Evolutionary conservation across 352 stramenopile genomes (phyloP).

Genomic region (Pythium coloratum): DNA sequence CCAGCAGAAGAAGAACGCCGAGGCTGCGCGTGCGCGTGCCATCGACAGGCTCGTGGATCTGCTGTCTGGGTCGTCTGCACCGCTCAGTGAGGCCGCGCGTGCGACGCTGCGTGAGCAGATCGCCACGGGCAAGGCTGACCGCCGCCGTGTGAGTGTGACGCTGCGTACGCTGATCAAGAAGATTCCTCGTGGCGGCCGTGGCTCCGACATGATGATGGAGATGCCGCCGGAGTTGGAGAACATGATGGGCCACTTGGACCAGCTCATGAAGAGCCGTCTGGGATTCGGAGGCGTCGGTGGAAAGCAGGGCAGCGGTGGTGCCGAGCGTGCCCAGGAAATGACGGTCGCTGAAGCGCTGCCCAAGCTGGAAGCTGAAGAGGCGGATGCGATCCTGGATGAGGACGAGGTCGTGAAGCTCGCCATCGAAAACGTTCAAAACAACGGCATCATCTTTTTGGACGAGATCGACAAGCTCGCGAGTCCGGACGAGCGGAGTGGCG

Average conservation of each 20-base stretch:
- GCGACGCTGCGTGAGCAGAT: conserved; percentile 64
- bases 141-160: conserved; percentile 51
- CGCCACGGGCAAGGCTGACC: conserved; percentile 47
- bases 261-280: conserved; percentile 57
- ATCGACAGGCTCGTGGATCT: conserved; percentile 91
- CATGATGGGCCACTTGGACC: conserved; percentile 80
- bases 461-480: conserved; percentile 99
- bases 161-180: conserved; percentile 32
- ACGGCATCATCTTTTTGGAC: conserved; percentile 99
- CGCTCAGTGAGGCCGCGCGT: conserved; percentile 44
- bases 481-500: conserved; percentile 88
- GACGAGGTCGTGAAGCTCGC: conserved; percentile 74
- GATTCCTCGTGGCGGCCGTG: conserved; percentile 10
- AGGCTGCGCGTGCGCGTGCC: conserved; percentile 83
- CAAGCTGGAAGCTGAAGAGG: conserved; percentile 71
- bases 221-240: conserved; percentile 79
- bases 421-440: conserved; percentile 93
- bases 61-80: conserved; percentile 36
- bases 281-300: conserved; percentile 40
- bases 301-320: conserved; percentile 33
- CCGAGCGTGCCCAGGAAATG: conserved; percentile 53
- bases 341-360: conserved; percentile 73
- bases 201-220: conserved; percentile 80
- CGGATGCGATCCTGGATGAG: conserved; percentile 71
- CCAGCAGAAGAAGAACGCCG: conserved; percentile 82